Base-by-base conservation (phyloP, 331 rosid species). In the Ulmus americana region DNA sequence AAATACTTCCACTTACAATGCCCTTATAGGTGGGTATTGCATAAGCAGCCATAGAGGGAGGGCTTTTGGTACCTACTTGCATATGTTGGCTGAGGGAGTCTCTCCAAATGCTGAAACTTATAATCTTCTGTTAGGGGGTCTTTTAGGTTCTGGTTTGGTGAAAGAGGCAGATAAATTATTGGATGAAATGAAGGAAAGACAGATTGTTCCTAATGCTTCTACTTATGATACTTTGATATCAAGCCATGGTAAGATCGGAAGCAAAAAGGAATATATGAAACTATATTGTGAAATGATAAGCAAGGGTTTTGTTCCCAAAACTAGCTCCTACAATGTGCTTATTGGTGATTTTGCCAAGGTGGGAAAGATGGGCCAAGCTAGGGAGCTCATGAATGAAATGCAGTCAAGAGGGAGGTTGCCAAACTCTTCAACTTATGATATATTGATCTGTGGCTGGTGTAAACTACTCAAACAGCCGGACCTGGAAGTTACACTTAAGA, bases 381-480 rank as follows among this genome's bases (percentile, higher is more conserved):
- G 80, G 75, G 98, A 87, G 76, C 89, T 94, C 67, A 76, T 84
- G 88, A 83, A 94, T 61, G 97, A 94, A 79, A 87, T 89, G 98
- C 75, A 70, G 78, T 60, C 70, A 22, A 79, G 89, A 71, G 95
- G 95, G 65, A 80, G 81, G 68, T 54, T 64, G 57, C 90, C 95
- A 62, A 87, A 86, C 75, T 79, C 97, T 79, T 87, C 91, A 71
- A 89, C 97, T 3, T 94, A 89, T 56, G 87, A 81, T 81, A 79
- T 85, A 73, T 84, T 94, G 61, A 80, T 87, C 55, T 79, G 85
- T 75, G 95, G 98, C 58, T 94, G 88, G 95, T 85, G 86, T 75
- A 83, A 81, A 62, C 79, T 89, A 45, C 84, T 95, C 48, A 69
- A 54, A 68, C 80, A 77, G 66, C 89, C 85, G n/a, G 90, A 79